Percentiles rank a stretch among this genome's conserved stretches.
These are phyloP conservation scores for Halenospora varia DNA, from an alignment of 495 filamentous ascomycete species.

Conservation along the genomic window DNA sequence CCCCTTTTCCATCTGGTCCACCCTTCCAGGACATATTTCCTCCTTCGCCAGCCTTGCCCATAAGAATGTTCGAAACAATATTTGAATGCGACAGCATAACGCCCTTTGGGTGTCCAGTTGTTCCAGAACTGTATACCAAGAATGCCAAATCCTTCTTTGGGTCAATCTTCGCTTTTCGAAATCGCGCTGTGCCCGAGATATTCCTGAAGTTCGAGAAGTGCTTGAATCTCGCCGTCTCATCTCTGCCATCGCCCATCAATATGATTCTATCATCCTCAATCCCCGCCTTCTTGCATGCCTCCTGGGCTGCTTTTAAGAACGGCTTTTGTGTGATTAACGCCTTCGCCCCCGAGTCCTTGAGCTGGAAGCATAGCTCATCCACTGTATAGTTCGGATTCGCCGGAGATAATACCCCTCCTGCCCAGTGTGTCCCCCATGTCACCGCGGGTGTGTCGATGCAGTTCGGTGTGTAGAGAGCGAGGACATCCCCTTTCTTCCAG, in stretches of 20 bases:
- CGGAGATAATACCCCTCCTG: conserved; percentile 74
- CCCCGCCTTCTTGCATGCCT: conserved; percentile 65
- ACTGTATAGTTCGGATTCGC: conserved; percentile 86
- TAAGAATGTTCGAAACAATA: conserved; percentile 64
- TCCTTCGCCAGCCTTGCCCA: conserved; percentile 53
- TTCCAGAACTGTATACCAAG: conserved; percentile 82
- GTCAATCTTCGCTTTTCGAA: conserved; percentile 38
- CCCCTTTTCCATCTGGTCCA: conserved; percentile 58
- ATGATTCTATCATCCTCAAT: conserved; percentile 66
- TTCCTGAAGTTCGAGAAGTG: conserved; percentile 74
- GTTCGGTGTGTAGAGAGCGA: conserved; percentile 69
- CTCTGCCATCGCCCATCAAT: conserved; percentile 70
- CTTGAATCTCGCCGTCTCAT: conserved; percentile 55
- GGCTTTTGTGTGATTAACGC: conserved; percentile 69
- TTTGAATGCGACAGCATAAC: conserved; percentile 87
- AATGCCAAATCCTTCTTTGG: conserved; percentile 60
- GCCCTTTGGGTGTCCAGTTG: conserved; percentile 87
- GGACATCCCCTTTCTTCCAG: conserved; percentile 78
- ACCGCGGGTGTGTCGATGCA: conserved; percentile 67
- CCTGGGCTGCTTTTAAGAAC: conserved; percentile 53
- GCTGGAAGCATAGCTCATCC: conserved; percentile 84
- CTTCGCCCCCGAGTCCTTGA: conserved; percentile 75
- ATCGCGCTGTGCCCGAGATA: conserved; percentile 43
- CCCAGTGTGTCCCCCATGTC: conserved; percentile 79
- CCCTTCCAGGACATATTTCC: conserved; percentile 55